Evolutionary conservation across 257 asterid species (phyloP).

Genomic region (Salvia rosmarinus): DNA sequence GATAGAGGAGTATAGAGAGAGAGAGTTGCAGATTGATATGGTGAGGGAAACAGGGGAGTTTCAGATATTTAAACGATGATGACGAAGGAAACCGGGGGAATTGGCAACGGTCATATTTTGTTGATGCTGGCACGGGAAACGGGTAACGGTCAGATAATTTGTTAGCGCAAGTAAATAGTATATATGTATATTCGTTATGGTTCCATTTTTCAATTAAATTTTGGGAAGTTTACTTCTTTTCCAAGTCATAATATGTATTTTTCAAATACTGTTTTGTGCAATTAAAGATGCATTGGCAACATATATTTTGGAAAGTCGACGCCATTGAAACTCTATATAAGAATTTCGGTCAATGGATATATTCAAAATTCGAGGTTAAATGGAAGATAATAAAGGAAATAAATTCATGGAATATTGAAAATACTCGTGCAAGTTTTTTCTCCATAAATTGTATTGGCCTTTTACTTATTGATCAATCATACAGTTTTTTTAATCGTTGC

Average conservation of each 20-base stretch:
- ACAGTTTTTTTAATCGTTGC: background rate
- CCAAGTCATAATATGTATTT: background rate
- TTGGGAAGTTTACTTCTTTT: background rate
- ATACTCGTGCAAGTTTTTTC: background rate
- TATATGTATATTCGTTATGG: too few relatives aligned
- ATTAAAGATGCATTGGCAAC: conserved; percentile 2
- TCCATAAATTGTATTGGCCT: background rate
- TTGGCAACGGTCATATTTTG: conserved; percentile 73
- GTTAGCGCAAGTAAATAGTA: background rate
- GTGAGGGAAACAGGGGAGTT: conserved; percentile 28
- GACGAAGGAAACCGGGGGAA: conserved; percentile 24
- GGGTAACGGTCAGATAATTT: conserved; percentile 44
- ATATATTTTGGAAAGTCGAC: background rate
- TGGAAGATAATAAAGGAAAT: background rate
- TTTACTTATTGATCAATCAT: background rate
- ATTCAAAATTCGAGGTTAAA: background rate
- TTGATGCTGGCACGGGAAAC: conserved; percentile 24
- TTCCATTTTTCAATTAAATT: background rate
- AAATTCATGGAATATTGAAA: background rate
- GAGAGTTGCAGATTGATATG: conserved; percentile 35
- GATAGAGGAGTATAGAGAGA: conserved; percentile 10
- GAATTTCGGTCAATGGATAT: background rate
- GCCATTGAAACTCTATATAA: background rate
- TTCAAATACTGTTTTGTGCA: background rate
- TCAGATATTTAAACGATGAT: conserved; percentile 54